Evolutionary conservation across 306 rosid genomes (phyloP).

Genomic region (Pterocarpus macrocarpus): DNA sequence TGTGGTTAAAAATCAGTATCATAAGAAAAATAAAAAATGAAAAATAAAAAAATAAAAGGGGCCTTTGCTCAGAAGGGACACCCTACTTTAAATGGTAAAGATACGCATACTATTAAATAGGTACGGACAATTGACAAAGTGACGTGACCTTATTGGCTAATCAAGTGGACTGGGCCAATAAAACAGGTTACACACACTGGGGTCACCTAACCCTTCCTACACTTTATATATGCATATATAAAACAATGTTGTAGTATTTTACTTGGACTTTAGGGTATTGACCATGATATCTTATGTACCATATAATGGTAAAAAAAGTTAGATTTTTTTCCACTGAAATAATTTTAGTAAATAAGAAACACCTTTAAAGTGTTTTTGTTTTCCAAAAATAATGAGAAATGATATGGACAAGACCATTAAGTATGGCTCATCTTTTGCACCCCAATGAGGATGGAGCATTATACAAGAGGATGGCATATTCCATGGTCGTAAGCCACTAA

Average conservation of each 20-base stretch:
- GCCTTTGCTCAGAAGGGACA: slow-evolving; percentile 46
- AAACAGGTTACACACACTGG: not conserved
- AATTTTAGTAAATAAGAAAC: slow-evolving; percentile 6
- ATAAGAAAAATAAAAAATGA: not conserved
- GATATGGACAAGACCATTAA: slow-evolving; percentile 41
- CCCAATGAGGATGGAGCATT: slow-evolving; percentile 49
- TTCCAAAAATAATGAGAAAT: not conserved
- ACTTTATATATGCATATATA: not conserved
- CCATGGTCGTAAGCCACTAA: slow-evolving; percentile 48
- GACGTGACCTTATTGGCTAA: slow-evolving; percentile 45
- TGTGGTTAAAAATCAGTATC: slow-evolving; percentile 47
- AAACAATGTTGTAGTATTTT: slow-evolving; percentile 13
- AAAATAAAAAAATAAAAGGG: not conserved
- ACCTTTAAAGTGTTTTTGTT: not conserved
- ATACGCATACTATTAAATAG: slow-evolving; percentile 34
- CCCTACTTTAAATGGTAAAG: slow-evolving; percentile 47
- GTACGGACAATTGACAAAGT: slow-evolving; percentile 41
- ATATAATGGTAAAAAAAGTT: not conserved
- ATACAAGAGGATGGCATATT: slow-evolving; percentile 33
- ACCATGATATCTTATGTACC: slow-evolving; percentile 13
- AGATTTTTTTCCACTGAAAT: not conserved
- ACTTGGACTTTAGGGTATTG: not conserved
- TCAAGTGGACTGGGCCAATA: slow-evolving; percentile 45
- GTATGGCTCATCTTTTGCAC: slow-evolving; percentile 43
- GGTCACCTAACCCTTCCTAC: slow-evolving; percentile 35